Evolutionary conservation across 768 basidiomycete genomes (phyloP), one percentile per base, ranked within the genome.

Genomic region (Coprinopsis sp.): DNA sequence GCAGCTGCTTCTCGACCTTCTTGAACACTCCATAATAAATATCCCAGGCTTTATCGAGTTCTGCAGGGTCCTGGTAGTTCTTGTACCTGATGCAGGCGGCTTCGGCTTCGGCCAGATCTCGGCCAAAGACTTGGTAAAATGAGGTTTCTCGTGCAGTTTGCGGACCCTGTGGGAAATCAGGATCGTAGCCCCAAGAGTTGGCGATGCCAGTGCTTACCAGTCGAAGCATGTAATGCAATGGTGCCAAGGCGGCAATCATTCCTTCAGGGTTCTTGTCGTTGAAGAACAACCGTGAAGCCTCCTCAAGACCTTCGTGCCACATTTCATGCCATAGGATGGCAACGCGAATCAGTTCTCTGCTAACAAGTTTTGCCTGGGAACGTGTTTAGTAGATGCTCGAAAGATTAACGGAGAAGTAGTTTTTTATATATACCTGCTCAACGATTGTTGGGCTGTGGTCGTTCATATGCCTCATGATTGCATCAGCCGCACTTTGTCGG

Each of bases 251-350:
- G 19, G 83, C 84, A 56, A 97, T 96, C 96, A 99, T 99, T 5
- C 89, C 96, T 49, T 91, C 88, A 2, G 95, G 86, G 63, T 99
- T 96, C 58, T 91, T 88, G 56, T 98, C 96, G 8, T 91, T 93
- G 73, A 94, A 99, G 70, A 93, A 99, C 37, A 92, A 68, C 33
- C 96, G 79, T 6, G 94, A 96, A 5, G 96, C 96, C 64, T 99
- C 96, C 67, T 99, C 96, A 18, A 99, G 72, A 14, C 91, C 93
- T 68, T 99, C 96, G 57, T 97, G 93, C 96, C 96, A 99, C 53
- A 93, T 72, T 63, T 99, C 96, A 56, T 98, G 94, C 96, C 96
- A 99, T 10, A 99, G 71, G 50, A 99, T 98, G 6, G 96, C 95
- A 6, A 98, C 91, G 16, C 96, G 85, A 49, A 98, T 97, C 29